Conservation (phyloP, 2,329 filamentous ascomycete species). For the Talaromyces amestolkiae region DNA sequence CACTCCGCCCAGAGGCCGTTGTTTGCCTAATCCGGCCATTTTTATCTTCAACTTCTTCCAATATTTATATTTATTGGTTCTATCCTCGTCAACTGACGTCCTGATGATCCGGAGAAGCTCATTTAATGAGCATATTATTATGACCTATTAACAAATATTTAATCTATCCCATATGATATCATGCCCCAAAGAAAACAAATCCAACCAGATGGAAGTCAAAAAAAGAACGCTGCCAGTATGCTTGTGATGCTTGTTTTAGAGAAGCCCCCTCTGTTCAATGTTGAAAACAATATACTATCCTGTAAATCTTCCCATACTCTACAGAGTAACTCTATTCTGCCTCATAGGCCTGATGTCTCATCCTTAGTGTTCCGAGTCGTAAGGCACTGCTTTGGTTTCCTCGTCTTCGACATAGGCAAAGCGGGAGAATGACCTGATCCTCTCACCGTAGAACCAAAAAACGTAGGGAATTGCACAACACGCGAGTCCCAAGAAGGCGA, state of each 20-base stretch:
- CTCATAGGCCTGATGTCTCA: background rate
- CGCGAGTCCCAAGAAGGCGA: conserved; percentile 70
- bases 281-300: background rate
- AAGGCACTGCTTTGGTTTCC: conserved; percentile 34
- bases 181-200: background rate
- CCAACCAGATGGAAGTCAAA: background rate
- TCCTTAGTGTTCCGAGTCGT: background rate
- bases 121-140: background rate
- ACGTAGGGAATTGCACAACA: conserved; percentile 81
- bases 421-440: conserved; percentile 66
- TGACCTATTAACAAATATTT: background rate
- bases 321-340: background rate
- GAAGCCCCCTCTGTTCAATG: background rate
- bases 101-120: background rate
- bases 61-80: background rate
- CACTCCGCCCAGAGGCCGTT: background rate
- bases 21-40: conserved; percentile 25
- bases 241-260: background rate
- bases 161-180: background rate
- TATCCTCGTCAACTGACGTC: background rate
- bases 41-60: background rate
- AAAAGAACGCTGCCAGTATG: background rate
- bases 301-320: background rate
- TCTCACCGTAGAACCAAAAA: conserved; percentile 74
- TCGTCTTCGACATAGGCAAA: conserved; percentile 67